phyloP scores from a whole-genome alignment of 352 stramenopile genomes.

The Phytopythium oedochilum region DNA sequence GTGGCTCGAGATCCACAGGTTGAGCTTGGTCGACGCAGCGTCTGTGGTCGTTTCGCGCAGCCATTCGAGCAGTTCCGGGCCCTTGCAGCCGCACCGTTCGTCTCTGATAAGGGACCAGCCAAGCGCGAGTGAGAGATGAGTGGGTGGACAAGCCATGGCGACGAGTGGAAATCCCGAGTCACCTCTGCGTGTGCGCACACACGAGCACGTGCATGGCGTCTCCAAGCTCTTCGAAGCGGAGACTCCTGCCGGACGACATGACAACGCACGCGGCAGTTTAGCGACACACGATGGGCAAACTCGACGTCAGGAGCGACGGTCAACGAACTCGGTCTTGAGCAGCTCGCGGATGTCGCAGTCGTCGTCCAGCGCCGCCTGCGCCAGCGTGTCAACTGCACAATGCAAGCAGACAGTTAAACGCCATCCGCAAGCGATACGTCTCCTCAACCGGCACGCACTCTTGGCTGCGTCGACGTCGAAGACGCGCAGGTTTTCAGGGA shows the following conservation, averaged over 20 bases:
- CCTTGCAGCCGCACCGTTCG: constrained; percentile 67
- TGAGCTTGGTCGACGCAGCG: constrained; percentile 19
- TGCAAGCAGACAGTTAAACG: not conserved
- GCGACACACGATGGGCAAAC: too few relatives aligned
- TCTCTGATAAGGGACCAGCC: constrained; percentile 22
- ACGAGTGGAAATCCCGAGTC: not conserved
- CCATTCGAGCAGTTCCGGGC: constrained; percentile 64
- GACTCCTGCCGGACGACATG: constrained; percentile 15
- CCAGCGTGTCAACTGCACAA: constrained; percentile 26
- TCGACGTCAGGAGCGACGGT: not conserved
- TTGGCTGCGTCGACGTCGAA: constrained; percentile 37
- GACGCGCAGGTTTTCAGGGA: constrained; percentile 59
- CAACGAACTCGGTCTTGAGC: constrained; percentile 30
- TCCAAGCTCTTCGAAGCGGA: constrained; percentile 32
- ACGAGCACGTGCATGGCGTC: constrained; percentile 58
- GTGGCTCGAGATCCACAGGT: constrained; percentile 64
- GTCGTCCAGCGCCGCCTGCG: constrained; percentile 28
- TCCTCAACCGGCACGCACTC: constrained; percentile 26
- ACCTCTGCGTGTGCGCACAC: constrained; percentile 53
- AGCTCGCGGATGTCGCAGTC: constrained; percentile 20
- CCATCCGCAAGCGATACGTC: not conserved
- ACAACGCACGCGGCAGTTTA: not conserved
- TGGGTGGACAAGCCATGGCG: not conserved
- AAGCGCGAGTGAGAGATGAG: not conserved
- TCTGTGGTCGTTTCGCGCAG: constrained; percentile 27